Conservation (phyloP, 208 protist genomes). For the Porcisia hertigi region DNA sequence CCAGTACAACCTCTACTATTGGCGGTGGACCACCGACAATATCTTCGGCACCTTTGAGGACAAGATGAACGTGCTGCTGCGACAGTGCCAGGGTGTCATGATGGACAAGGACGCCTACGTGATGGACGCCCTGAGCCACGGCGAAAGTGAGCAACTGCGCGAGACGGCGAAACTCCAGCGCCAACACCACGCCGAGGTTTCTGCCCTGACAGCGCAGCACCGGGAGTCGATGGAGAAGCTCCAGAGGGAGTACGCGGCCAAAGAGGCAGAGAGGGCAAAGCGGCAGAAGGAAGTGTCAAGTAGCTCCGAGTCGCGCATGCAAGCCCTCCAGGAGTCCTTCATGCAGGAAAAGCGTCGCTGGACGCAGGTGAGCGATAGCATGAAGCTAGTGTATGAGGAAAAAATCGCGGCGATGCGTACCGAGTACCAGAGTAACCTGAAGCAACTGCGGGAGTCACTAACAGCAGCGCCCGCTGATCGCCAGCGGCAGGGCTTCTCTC, state of each 20-base stretch:
- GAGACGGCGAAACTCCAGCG: constrained; percentile 25
- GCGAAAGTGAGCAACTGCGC: constrained; percentile 20
- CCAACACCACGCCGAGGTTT: constrained; percentile 32
- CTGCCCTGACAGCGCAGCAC: constrained; percentile 22
- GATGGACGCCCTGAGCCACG: constrained; percentile 23
- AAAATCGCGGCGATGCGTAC: constrained; percentile 25
- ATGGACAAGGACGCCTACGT: constrained; percentile 23
- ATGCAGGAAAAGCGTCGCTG: constrained; percentile 40
- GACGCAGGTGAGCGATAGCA: constrained; percentile 28
- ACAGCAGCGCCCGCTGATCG: constrained; percentile 18
- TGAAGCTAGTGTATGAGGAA: constrained; percentile 44
- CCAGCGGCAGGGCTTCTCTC: constrained; percentile 33
- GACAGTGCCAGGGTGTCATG: constrained; percentile 18
- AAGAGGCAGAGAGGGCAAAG: constrained; percentile 1
- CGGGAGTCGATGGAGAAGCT: constrained; percentile 23
- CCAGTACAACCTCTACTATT: constrained; percentile 22
- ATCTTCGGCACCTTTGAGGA: constrained; percentile 36
- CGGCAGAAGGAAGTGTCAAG: constrained; percentile 12
- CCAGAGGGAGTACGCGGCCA: constrained; percentile 20
- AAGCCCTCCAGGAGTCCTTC: constrained; percentile 23
- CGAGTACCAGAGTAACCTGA: constrained; percentile 39
- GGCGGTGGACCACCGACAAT: constrained; percentile 20
- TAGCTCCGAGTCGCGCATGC: constrained; percentile 35
- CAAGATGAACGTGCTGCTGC: constrained; percentile 22
- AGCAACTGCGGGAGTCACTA: constrained; percentile 35